Conservation (phyloP, 2,329 filamentous ascomycete species). For the Aureobasidium subglaciale region DNA sequence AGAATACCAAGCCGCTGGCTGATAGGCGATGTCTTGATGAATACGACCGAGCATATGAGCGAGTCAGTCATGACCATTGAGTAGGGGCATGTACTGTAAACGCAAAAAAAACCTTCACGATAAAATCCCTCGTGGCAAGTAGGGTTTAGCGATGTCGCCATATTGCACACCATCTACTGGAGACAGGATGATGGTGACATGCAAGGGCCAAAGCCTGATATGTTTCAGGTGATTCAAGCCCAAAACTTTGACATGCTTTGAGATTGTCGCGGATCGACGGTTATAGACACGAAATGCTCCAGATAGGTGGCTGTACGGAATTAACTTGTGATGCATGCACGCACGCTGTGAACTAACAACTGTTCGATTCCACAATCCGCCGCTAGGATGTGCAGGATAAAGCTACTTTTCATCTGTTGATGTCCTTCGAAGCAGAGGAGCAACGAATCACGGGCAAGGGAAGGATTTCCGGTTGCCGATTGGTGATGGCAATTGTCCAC, state of each 20-base stretch:
- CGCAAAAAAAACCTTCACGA: neutral
- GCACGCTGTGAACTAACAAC: neutral
- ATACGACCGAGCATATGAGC: neutral
- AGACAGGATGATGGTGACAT: constrained; percentile 10
- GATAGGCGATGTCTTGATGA: neutral
- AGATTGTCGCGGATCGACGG: neutral
- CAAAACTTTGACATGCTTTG: constrained; percentile 8
- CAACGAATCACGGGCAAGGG: neutral
- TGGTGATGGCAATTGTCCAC: neutral
- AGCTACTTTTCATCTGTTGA: neutral
- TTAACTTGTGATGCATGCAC: neutral
- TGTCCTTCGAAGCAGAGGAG: neutral
- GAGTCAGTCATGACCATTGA: neutral
- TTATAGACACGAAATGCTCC: neutral
- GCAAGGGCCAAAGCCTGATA: constrained; percentile 1
- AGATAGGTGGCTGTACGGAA: neutral
- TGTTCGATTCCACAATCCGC: neutral
- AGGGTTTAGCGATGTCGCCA: constrained; percentile 9
- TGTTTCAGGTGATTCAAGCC: constrained; percentile 6
- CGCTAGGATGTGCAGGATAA: neutral
- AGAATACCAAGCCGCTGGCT: neutral
- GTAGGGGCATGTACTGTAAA: neutral
- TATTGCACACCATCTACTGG: neutral
- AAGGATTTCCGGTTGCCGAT: neutral
- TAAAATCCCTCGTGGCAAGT: constrained; percentile 4